These are phyloP conservation scores for Oryza meyeriana DNA, from an alignment of 176 grass and related monocot genomes.

Conservation along the genomic window DNA sequence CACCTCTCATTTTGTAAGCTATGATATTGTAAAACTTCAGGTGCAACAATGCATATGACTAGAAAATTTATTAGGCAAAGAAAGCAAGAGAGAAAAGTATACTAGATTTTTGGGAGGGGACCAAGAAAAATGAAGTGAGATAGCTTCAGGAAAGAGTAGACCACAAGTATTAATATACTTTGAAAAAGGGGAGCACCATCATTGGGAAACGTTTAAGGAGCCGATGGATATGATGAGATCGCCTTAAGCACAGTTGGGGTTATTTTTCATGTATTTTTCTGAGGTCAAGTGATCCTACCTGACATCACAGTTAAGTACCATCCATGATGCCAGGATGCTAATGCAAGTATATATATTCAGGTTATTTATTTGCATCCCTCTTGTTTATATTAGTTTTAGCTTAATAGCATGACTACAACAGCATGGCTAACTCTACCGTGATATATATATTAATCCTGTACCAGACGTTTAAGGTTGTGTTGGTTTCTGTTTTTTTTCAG, in stretches of 20 bases:
- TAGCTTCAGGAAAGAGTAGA: conserved; percentile 10
- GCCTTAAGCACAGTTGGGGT: neutral
- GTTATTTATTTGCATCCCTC: neutral
- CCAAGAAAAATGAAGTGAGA: conserved; percentile 38
- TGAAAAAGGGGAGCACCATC: conserved; percentile 1
- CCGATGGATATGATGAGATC: conserved; percentile 29
- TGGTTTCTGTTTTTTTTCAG: no score
- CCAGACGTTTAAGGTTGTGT: neutral
- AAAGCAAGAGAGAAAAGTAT: neutral
- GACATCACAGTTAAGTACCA: neutral
- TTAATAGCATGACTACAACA: neutral
- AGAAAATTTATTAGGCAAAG: neutral
- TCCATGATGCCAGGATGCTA: neutral
- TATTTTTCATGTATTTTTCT: neutral
- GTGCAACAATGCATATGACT: neutral
- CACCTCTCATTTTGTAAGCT: conserved; percentile 10
- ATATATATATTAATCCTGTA: neutral
- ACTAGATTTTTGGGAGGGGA: conserved; percentile 36
- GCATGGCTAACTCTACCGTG: neutral
- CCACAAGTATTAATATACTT: neutral
- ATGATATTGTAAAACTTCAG: neutral
- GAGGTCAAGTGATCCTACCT: neutral
- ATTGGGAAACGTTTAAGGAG: conserved; percentile 3
- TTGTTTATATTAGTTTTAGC: neutral
- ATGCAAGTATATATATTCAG: neutral